Evolutionary conservation across 1,284 basidiomycete genomes (phyloP), one percentile per base, ranked within the genome.

Genomic region (Rhodotorula sp.): DNA sequence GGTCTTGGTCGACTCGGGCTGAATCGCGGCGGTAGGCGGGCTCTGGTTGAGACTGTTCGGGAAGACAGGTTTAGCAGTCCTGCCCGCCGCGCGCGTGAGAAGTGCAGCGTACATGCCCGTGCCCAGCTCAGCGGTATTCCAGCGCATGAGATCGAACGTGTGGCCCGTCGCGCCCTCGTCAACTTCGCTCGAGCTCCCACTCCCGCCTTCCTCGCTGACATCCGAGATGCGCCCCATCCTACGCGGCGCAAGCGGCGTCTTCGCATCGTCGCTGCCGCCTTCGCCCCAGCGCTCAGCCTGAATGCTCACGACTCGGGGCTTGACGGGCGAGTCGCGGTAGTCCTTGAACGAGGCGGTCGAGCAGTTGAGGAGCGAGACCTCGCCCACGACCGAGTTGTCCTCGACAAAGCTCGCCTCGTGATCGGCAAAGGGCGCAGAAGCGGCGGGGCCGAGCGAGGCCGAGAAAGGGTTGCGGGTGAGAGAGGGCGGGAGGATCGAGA

Each of bases 281-380:
- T 7, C 12, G 19, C 10, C 42, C 61, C 66, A 59, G 17, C 45
- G 50, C 56, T 68, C 67, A 25, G 42, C 56, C 44, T 53, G 44
- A 16, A 57, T 53, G 14, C 41, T 41, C 3, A 42, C 50, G 13
- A 68, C 12, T 12, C 67, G 48, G 9, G 67, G 61, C 50, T 64
- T 63, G 46, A 54, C 56, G 19, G 67, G 67, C 61, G 67, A 68
- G 49, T 64, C 61, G 50, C 67, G 61, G 42, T 68, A 59, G 27
- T 59, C 56, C 8, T 54, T 58, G 61, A 64, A 68, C 3, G 45
- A 49, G 3, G 56, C 50, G 12, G 67, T 68, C 52, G 67, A 68
- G 45, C 27, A 46, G 19, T 64, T 56, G 19, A 68, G 46, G 16
- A 68, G 42, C 2, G 53, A 45, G 19, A 46, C 27, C 2, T 61